Evolutionary conservation across 169 alveolate species (phyloP).

Genomic region (Eimeria necatrix): DNA sequence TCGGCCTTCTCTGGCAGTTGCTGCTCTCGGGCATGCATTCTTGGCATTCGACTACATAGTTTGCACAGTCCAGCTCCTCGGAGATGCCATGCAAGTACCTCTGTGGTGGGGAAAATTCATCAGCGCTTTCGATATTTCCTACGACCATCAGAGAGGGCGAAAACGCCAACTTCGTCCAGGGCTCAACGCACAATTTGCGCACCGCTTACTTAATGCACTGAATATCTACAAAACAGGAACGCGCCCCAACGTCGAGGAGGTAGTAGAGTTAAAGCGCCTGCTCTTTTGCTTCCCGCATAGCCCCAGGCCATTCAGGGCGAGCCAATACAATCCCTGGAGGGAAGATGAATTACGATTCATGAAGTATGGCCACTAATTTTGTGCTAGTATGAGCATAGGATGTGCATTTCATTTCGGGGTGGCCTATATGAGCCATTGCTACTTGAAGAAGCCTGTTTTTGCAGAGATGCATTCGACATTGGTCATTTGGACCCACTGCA

Average conservation of each 20-base stretch:
- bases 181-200: background rate
- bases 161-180: background rate
- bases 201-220: conserved; percentile 8
- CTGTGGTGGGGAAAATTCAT: background rate
- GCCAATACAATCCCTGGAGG: background rate
- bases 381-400: too few species aligned
- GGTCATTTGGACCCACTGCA: too few species aligned
- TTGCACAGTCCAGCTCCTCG: background rate
- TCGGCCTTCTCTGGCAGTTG: background rate
- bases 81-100: background rate
- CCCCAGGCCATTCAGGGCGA: background rate
- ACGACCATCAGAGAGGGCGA: background rate
- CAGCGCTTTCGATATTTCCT: background rate
- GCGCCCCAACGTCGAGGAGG: background rate
- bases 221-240: background rate
- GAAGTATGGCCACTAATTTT: background rate
- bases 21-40: background rate
- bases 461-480: too few species aligned
- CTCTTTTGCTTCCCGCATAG: background rate
- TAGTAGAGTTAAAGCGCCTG: background rate
- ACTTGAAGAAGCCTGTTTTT: too few species aligned
- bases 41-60: background rate
- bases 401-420: too few species aligned
- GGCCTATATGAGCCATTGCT: too few species aligned
- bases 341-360: background rate